phyloP scores from a whole-genome alignment of 331 rosid genomes.

The Telfairia occidentalis region DNA sequence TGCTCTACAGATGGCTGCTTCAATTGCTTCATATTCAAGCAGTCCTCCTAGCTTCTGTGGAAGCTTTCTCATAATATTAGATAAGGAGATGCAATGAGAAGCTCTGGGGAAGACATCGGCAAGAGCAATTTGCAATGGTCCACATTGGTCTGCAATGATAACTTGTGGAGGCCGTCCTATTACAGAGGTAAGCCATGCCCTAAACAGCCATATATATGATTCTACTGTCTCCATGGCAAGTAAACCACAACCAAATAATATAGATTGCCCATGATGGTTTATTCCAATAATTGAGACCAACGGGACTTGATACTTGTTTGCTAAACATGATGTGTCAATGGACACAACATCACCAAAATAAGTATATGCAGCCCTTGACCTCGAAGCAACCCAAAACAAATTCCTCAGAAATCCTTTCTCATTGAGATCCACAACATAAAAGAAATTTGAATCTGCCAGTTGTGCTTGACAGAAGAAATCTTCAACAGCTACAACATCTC shows the following conservation, averaged over 20 bases:
- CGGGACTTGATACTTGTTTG: conserved; percentile 37
- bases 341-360: conserved; percentile 48
- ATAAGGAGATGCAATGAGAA: conserved; percentile 43
- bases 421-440: conserved; percentile 51
- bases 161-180: conserved; percentile 63
- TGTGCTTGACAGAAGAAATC: conserved; percentile 35
- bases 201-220: conserved; percentile 58
- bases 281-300: conserved; percentile 49
- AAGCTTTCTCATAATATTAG: conserved; percentile 34
- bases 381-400: conserved; percentile 56
- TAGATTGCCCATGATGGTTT: conserved; percentile 56
- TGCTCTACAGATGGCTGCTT: conserved; percentile 32
- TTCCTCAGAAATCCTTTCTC: conserved; percentile 56
- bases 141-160: conserved; percentile 36
- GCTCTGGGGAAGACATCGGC: conserved; percentile 66
- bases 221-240: conserved; percentile 41
- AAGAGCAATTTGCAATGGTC: conserved; percentile 33
- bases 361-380: conserved; percentile 35
- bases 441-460: conserved; percentile 45
- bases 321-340: conserved; percentile 43
- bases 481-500: conserved; percentile 45
- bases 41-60: conserved; percentile 41
- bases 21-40: conserved; percentile 31
- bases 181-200: conserved; percentile 63
- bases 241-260: conserved; percentile 64